Percentiles rank a stretch among this genome's conserved stretches.
These are phyloP conservation scores for Debaryomyces castellii DNA, from an alignment of 805 yeast genomes.

Conservation along the genomic window DNA sequence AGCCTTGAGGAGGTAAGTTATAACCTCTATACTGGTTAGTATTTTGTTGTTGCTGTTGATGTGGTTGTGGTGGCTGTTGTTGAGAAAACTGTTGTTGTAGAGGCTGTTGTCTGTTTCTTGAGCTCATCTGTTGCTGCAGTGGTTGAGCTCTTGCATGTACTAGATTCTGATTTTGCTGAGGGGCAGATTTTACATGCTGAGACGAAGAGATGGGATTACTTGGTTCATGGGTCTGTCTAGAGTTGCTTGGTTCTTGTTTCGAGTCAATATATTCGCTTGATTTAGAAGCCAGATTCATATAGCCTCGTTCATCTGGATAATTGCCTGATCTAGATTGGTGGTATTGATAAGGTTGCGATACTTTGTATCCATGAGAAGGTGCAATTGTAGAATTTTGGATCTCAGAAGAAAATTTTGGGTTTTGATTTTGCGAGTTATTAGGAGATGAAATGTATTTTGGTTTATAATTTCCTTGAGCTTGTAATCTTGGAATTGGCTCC, in stretches of 20 bases:
- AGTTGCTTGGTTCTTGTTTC: not conserved
- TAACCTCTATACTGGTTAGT: conserved; percentile 5
- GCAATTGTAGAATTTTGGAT: not conserved
- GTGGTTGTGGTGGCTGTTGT: conserved; percentile 17
- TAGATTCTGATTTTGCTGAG: not conserved
- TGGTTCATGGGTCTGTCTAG: not conserved
- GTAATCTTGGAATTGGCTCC: conserved; percentile 1
- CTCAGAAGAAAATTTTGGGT: not conserved
- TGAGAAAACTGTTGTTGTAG: no score
- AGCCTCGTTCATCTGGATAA: not conserved
- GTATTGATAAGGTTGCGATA: not conserved
- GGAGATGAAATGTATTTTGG: conserved; percentile 36
- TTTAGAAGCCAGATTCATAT: not conserved
- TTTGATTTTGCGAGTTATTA: conserved; percentile 20
- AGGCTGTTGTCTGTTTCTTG: no score
- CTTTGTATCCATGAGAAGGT: conserved; percentile 3
- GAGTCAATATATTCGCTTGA: not conserved
- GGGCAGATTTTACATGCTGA: not conserved
- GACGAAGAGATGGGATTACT: not conserved
- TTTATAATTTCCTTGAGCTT: conserved; percentile 6
- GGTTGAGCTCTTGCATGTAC: conserved; percentile 1
- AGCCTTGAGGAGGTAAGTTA: conserved; percentile 2
- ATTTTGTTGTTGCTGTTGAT: conserved; percentile 11
- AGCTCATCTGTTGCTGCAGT: not conserved
- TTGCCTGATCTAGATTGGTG: not conserved